phyloP scores from a whole-genome alignment of 2,329 filamentous ascomycete species.

The Colletotrichum salicis region DNA sequence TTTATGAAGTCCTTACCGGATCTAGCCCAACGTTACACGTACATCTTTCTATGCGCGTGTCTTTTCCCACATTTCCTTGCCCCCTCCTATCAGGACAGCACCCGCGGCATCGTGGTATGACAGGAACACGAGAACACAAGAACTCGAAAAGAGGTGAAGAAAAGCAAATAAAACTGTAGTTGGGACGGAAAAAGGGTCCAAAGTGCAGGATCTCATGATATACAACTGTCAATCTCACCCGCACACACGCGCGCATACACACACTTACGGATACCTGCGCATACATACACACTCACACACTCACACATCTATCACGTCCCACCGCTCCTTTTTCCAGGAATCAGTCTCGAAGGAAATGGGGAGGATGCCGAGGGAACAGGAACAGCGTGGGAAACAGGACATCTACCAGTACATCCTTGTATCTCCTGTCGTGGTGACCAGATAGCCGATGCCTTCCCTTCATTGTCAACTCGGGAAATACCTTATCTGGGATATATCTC shows the following conservation, averaged over 20 bases:
- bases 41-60: neutral
- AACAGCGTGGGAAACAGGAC: neutral
- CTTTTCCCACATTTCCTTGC: neutral
- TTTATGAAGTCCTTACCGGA: neutral
- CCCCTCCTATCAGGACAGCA: neutral
- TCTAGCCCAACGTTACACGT: neutral
- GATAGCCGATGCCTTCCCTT: neutral
- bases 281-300: neutral
- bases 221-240: slow-evolving; percentile 14
- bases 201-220: slow-evolving; percentile 32
- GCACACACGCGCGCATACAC: neutral
- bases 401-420: neutral
- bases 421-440: neutral
- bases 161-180: neutral
- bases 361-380: too few relatives aligned
- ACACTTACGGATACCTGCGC: neutral
- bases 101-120: neutral
- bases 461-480: neutral
- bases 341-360: neutral
- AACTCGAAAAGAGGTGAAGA: neutral
- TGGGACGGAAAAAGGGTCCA: neutral
- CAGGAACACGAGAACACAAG: neutral
- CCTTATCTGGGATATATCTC: neutral
- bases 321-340: slow-evolving; percentile 9
- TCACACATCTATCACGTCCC: slow-evolving; percentile 13